Percentiles rank a stretch among this genome's conserved stretches.
phyloP scores from a whole-genome alignment of 1,284 basidiomycete genomes.

The Microbotryum scabiosae region DNA sequence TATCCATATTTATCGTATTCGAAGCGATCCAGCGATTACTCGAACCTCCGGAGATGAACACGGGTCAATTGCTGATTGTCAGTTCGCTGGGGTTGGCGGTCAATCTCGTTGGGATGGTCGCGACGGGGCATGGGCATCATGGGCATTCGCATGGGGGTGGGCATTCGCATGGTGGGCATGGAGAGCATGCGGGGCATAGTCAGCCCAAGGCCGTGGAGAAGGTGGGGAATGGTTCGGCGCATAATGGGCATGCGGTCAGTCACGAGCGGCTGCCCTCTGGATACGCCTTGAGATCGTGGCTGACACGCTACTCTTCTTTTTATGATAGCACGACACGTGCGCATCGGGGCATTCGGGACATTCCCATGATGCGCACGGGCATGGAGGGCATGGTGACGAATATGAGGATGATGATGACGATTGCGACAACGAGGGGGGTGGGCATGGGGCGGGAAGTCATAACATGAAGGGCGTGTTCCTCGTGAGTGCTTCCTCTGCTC shows the following conservation, averaged over 20 bases:
- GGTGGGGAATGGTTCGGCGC: constrained; percentile 4
- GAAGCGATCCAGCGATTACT: constrained; percentile 93
- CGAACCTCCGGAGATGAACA: constrained; percentile 97
- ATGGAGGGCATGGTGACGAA: constrained; percentile 30
- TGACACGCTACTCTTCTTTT: too few relatives aligned
- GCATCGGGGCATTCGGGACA: not conserved
- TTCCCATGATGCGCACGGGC: constrained; percentile 26
- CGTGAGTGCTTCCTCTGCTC: constrained; percentile 45
- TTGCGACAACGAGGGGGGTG: constrained; percentile 36
- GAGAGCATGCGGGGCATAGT: not conserved
- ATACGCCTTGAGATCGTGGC: too few relatives aligned
- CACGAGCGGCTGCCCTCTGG: too few relatives aligned
- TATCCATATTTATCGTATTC: constrained; percentile 96
- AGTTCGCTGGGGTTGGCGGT: constrained; percentile 81
- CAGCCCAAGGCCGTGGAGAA: not conserved
- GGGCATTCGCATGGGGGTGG: constrained; percentile 41
- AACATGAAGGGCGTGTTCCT: constrained; percentile 99
- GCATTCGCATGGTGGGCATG: constrained; percentile 10
- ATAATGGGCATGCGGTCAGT: constrained; percentile 11
- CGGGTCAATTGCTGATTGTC: constrained; percentile 81
- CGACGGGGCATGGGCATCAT: constrained; percentile 59
- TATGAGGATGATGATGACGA: constrained; percentile 47
- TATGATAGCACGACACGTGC: too few relatives aligned
- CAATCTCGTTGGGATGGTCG: constrained; percentile 98
- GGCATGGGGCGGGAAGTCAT: constrained; percentile 64